Evolutionary conservation across 2,329 filamentous ascomycete species (phyloP).

Genomic region (Pyricularia grisea): DNA sequence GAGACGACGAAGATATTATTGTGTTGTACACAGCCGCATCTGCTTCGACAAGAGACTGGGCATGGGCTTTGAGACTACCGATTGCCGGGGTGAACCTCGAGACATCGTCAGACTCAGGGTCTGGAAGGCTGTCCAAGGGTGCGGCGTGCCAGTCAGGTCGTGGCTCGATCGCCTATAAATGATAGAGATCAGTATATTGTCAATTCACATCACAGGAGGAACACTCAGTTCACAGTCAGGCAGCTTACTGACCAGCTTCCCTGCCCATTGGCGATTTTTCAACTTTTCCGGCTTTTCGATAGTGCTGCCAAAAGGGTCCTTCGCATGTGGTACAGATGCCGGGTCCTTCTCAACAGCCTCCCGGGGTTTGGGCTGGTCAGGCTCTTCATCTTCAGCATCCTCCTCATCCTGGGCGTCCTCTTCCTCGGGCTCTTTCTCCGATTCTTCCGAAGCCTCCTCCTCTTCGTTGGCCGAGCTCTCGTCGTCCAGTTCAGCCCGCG

Average conservation of each 20-base stretch:
- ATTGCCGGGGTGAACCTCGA: constrained; percentile 33
- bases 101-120: constrained; percentile 33
- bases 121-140: constrained; percentile 31
- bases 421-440: constrained; percentile 20
- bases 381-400: background rate
- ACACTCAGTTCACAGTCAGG: background rate
- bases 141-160: constrained; percentile 47
- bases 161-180: constrained; percentile 42
- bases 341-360: background rate
- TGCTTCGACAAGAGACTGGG: constrained; percentile 62
- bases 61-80: constrained; percentile 55
- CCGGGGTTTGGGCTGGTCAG: background rate
- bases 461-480: constrained; percentile 23
- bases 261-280: constrained; percentile 12
- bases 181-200: background rate
- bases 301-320: constrained; percentile 11
- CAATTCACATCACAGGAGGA: background rate
- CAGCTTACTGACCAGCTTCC: constrained; percentile 32
- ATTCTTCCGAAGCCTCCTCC: constrained; percentile 25
- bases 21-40: constrained; percentile 70
- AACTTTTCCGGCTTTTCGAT: background rate
- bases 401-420: constrained; percentile 12
- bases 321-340: constrained; percentile 13
- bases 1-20: constrained; percentile 70
- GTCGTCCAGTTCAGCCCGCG: constrained; percentile 27